Base-by-base conservation (phyloP, 352 stramenopile genomes). In the Paralagenidium karlingii region DNA sequence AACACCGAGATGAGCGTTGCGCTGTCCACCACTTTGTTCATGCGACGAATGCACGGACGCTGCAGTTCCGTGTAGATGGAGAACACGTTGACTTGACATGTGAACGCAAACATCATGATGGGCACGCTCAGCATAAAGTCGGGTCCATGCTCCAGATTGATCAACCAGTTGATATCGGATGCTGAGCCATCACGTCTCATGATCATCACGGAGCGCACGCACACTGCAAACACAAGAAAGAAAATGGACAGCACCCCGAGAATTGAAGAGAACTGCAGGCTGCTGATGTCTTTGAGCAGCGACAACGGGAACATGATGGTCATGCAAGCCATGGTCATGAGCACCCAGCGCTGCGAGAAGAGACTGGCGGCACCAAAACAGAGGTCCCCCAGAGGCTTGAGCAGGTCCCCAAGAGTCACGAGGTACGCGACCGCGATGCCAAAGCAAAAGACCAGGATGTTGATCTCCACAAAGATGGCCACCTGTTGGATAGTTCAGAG, bases 81-180 rank as follows among this genome's bases (percentile, higher is more conserved):
- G 34, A 90, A 90, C 12, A 90, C 76, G 34, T 90, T 90, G 8
- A 86, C 73, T 64, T 90, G 76, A 40, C 71, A 86, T n/a, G 76
- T 90, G 53, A 90, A 90, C 15, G 76, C 76, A 45, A 90, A 90
- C 76, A 90, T 90, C 41, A 90, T 70, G 55, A 90, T 87, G 13
- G 76, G 76, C 22, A 90, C 76, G 32, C 73, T 83, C 5, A 90
- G 71, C 70, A 90, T 87, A 25, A 87, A 90, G 39, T 90, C 52
- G 15, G 73, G 60, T 13, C 73, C 73, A 10, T 68, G 40, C 24
- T 49, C 70, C 25, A 82, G 55, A 42, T 90, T 69, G 42, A 90
- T 81, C 11, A 45, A 55, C 70, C 70, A 90, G 50, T 67, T 76
- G 41, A 89, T 65, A 40, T 73, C 61, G 20, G 81, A 47, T 3